Percentiles rank a stretch among this genome's conserved stretches.
Evolutionary conservation across 2,329 filamentous ascomycete species (phyloP).

Genomic region (Phialophora macrospora): DNA sequence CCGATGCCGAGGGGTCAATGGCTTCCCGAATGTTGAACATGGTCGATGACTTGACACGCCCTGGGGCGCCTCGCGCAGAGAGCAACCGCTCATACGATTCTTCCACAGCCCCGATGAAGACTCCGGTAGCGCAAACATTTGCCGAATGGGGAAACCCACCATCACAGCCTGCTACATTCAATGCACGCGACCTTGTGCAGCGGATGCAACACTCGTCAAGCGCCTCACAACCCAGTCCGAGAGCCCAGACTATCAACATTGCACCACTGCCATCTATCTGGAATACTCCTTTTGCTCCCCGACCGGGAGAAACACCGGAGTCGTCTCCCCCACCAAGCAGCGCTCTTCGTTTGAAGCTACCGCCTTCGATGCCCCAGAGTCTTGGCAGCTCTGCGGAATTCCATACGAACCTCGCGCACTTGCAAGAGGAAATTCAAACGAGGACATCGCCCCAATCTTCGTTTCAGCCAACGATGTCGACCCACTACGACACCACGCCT

Average conservation of each 20-base stretch:
- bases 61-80: slow-evolving; percentile 45
- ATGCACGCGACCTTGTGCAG: slow-evolving; percentile 32
- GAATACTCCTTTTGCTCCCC: slow-evolving; percentile 52
- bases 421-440: slow-evolving; percentile 28
- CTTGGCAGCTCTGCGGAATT: slow-evolving; percentile 27
- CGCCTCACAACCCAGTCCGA: slow-evolving; percentile 16
- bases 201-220: slow-evolving; percentile 31
- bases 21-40: slow-evolving; percentile 57
- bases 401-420: slow-evolving; percentile 17
- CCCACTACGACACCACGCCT: slow-evolving; percentile 17
- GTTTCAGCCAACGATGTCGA: slow-evolving; percentile 28
- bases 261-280: slow-evolving; percentile 50
- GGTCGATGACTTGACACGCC: slow-evolving; percentile 62
- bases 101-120: slow-evolving; percentile 4
- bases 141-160: slow-evolving; percentile 5
- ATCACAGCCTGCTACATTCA: slow-evolving; percentile 18
- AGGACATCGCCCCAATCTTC: slow-evolving; percentile 31
- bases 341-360: slow-evolving; percentile 28
- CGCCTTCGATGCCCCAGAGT: background rate
- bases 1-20: slow-evolving; percentile 42
- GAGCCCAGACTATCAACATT: slow-evolving; percentile 24
- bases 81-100: background rate
- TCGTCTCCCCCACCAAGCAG: slow-evolving; percentile 46
- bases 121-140: slow-evolving; percentile 18
- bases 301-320: slow-evolving; percentile 48